A percentile compares a stretch with the other conserved stretches of the same genome.
These are phyloP conservation scores for Quercus lobata DNA, from an alignment of 331 rosid species.

Conservation along the genomic window DNA sequence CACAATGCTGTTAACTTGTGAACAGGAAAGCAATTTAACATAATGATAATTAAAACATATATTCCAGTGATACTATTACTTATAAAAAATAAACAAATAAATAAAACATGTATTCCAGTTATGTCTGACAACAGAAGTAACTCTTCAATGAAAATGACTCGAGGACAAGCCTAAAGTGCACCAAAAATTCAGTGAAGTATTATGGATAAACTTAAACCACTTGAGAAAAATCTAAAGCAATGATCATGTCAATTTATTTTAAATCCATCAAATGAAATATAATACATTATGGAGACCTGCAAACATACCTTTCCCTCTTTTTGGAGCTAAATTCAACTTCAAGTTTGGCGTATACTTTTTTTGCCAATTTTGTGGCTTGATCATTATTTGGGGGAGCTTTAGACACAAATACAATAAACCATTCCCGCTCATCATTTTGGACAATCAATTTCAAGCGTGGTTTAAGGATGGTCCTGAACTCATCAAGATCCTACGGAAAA, in stretches of 20 bases:
- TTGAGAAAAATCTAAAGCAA: neutral
- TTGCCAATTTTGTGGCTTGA: constrained; percentile 78
- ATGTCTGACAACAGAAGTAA: neutral
- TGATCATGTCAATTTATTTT: neutral
- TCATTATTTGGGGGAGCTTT: constrained; percentile 89
- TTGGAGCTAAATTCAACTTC: constrained; percentile 94
- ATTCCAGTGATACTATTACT: too few species aligned
- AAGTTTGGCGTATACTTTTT: constrained; percentile 85
- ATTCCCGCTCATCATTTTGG: constrained; percentile 97
- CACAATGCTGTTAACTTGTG: neutral
- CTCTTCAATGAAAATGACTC: neutral
- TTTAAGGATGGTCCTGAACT: constrained; percentile 94
- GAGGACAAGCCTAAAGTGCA: neutral
- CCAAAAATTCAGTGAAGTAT: neutral
- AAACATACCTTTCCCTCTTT: constrained; percentile 86
- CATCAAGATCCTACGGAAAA: constrained; percentile 82
- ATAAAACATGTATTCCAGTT: neutral
- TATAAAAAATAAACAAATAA: too few species aligned
- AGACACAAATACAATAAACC: constrained; percentile 94
- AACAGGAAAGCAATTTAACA: neutral
- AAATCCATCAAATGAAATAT: neutral
- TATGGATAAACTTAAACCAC: neutral
- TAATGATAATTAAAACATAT: too few species aligned
- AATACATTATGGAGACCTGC: neutral
- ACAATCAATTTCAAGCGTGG: constrained; percentile 94